These are phyloP conservation scores for Speleostelium caveatum DNA, from an alignment of 78 protist species.

Conservation along the genomic window DNA sequence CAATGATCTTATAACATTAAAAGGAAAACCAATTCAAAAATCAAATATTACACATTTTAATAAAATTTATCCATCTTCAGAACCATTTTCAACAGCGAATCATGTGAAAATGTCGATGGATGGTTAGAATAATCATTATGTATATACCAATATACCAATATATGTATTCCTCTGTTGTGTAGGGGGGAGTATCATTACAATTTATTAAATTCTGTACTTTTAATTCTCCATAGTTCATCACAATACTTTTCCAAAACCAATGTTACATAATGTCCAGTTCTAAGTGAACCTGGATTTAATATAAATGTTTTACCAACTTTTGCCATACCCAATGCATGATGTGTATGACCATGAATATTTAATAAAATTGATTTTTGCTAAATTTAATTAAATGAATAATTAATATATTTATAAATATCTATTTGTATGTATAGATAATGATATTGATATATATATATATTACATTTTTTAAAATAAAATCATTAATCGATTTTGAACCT, in stretches of 20 bases:
- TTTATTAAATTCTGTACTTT: slow-evolving; percentile 5
- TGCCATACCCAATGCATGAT: slow-evolving; percentile 30
- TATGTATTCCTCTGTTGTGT: no score
- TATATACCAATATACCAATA: no score
- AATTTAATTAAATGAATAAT: background rate
- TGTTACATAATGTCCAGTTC: slow-evolving; percentile 19
- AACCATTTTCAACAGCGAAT: no score
- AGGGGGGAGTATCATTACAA: background rate
- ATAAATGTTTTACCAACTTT: slow-evolving; percentile 25
- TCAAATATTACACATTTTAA: slow-evolving; percentile 31
- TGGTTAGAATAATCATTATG: no score
- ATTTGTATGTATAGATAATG: background rate
- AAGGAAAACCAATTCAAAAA: slow-evolving; percentile 48
- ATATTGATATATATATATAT: background rate
- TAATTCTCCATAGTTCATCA: slow-evolving; percentile 29
- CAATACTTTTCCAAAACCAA: slow-evolving; percentile 22
- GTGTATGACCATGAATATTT: slow-evolving; percentile 78
- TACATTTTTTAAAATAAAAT: slow-evolving; percentile 26
- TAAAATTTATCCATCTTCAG: no score
- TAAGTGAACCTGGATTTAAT: slow-evolving; percentile 58
- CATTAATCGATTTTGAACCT: slow-evolving; percentile 47
- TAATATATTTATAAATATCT: background rate
- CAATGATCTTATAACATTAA: slow-evolving; percentile 23
- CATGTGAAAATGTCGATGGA: background rate
- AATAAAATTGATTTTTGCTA: slow-evolving; percentile 29